These are phyloP conservation scores for Aspergillus bridgeri DNA, from an alignment of 495 filamentous ascomycete species.

Conservation along the genomic window DNA sequence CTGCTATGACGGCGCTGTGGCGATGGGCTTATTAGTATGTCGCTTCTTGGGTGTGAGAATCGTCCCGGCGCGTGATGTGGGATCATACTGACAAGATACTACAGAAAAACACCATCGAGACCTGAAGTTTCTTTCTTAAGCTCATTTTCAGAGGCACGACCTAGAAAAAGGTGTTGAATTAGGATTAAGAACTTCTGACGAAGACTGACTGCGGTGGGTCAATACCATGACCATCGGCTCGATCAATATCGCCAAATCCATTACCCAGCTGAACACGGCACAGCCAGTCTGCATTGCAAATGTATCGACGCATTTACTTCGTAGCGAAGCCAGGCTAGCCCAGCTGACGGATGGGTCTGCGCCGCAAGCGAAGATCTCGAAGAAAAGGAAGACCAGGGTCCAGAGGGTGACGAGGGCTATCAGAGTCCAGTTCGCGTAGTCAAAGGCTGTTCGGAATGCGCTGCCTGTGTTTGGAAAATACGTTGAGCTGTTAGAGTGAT, in stretches of 20 bases:
- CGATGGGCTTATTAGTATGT: neutral
- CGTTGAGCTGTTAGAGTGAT: too few relatives aligned
- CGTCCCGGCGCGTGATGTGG: too few relatives aligned
- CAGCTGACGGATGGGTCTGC: neutral
- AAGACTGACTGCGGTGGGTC: too few relatives aligned
- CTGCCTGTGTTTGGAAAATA: neutral
- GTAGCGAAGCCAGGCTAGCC: neutral
- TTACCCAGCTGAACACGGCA: neutral
- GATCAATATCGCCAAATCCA: neutral
- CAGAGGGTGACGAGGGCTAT: neutral
- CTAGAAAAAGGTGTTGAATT: too few relatives aligned
- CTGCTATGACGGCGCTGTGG: neutral
- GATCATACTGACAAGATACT: too few relatives aligned
- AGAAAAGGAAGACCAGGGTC: neutral
- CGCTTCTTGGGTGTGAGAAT: neutral
- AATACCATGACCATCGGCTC: neutral
- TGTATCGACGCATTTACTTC: neutral
- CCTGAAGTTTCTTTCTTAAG: too few relatives aligned
- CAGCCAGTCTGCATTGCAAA: conserved; percentile 1
- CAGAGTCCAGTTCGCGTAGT: conserved; percentile 2
- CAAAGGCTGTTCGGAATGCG: neutral
- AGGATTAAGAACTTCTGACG: too few relatives aligned
- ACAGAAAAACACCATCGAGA: too few relatives aligned
- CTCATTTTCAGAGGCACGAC: too few relatives aligned
- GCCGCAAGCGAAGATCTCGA: too few relatives aligned